Evolutionary conservation across 257 asterid species (phyloP).

Genomic region (Orobanche coerulescens): DNA sequence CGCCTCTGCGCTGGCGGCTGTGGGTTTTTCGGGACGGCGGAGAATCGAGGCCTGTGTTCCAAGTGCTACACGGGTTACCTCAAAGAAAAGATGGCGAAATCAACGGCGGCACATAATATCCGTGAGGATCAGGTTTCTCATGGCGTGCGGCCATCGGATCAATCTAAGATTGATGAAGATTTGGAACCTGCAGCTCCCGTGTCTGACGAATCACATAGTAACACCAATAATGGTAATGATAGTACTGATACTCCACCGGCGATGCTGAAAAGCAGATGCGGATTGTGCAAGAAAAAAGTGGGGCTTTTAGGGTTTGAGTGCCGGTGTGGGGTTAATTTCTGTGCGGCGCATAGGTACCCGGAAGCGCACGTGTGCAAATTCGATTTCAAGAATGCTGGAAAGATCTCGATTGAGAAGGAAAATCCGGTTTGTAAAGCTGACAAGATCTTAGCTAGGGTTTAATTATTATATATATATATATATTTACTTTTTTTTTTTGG

Average conservation of each 20-base stretch:
- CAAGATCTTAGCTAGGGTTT: constrained; percentile 21
- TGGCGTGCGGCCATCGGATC: neutral
- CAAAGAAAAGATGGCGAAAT: neutral
- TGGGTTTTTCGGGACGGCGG: constrained; percentile 12
- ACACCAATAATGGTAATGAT: neutral
- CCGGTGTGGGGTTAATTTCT: constrained; percentile 25
- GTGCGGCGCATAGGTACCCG: constrained; percentile 27
- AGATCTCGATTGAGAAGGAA: constrained; percentile 13
- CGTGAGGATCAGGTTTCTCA: neutral
- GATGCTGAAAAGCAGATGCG: constrained; percentile 18
- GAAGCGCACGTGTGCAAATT: constrained; percentile 27
- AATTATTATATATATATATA: neutral
- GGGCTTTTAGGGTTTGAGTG: constrained; percentile 27
- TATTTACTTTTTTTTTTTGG: too few relatives aligned
- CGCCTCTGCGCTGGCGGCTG: constrained; percentile 19
- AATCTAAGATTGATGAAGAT: neutral
- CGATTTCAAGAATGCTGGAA: constrained; percentile 29
- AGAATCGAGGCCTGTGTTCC: constrained; percentile 21
- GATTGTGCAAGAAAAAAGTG: constrained; percentile 25
- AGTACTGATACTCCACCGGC: neutral
- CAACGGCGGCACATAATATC: neutral
- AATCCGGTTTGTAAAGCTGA: constrained; percentile 25
- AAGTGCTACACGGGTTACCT: constrained; percentile 8
- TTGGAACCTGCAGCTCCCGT: neutral
- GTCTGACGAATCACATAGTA: neutral